Evolutionary conservation across 2,329 filamentous ascomycete genomes (phyloP), one percentile per base, ranked within the genome.

Genomic region (Rutstroemia sp.): DNA sequence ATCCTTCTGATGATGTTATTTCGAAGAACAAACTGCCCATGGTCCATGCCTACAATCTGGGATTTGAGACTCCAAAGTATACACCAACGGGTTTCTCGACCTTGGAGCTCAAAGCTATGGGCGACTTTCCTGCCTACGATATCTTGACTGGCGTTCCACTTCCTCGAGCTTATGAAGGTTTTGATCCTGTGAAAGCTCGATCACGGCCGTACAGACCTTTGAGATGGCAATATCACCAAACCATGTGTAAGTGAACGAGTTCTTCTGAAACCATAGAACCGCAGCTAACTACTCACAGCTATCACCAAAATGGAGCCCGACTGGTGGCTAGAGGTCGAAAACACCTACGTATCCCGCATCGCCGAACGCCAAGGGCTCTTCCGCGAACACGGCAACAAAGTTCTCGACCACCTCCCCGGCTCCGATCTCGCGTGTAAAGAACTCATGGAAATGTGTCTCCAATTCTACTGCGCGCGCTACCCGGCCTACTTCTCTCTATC

Each of bases 321-420:
- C 67, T 95, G 86, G 81, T 95, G 90, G 90, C 75, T 95, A n/a
- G 90, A 95, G 71, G 77, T 95, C 2, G 89, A 94, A 63, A 84
- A 76, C 50, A 87, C 81, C 3, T 95, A 95, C 68, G 73, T 72
- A 47, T 65, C 76, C 1, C 81, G 86, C 21, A 84, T 95, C 61
- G 76, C 77, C 5, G 82, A 92, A 67, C 86, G 90, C 17, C 79
- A 83, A 65, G 73, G 72, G 0, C 76, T 95, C 0, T 87, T 84
- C 65, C 73, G 73, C 10, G 73, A 84, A 57, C 76, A 92, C 61
- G 83, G 86, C 2, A 75, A 76, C 9, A 72, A 75, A 3, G 82
- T 95, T 1, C 76, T 94, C 1, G 79, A 86, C 56, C 76, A 77
- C 34, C 75, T 92, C 0, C 88, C 88, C 0, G 89, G 89, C 1